These are phyloP conservation scores for Phlebiopsis flavidoalba DNA, from an alignment of 768 basidiomycete genomes.

Conservation along the genomic window DNA sequence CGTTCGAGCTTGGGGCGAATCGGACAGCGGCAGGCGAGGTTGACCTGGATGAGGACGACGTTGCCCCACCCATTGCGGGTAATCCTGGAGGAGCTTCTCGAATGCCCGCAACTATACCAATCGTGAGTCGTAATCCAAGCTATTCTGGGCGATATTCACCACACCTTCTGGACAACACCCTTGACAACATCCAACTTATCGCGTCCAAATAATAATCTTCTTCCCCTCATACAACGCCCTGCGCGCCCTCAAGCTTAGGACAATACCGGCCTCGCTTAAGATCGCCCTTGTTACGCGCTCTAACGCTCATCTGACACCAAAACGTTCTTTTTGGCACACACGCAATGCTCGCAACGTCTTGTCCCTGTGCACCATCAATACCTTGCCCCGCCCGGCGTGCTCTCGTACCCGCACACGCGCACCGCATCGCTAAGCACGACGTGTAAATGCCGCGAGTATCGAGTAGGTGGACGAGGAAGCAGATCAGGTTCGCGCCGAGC, in stretches of 20 bases:
- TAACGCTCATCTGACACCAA: slow-evolving; percentile 91
- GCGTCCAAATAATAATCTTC: slow-evolving; percentile 95
- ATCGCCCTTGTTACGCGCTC: slow-evolving; percentile 81
- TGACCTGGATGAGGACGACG: slow-evolving; percentile 87
- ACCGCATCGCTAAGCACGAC: slow-evolving; percentile 92
- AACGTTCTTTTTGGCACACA: slow-evolving; percentile 98
- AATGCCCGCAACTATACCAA: slow-evolving; percentile 79
- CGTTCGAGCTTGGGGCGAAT: slow-evolving; percentile 92
- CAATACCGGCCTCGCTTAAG: slow-evolving; percentile 63
- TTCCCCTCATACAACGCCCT: slow-evolving; percentile 86
- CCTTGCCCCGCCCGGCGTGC: slow-evolving; percentile 44
- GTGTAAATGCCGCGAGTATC: slow-evolving; percentile 92
- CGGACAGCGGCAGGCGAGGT: slow-evolving; percentile 87
- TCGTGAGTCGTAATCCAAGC: not conserved
- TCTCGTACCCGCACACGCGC: slow-evolving; percentile 94
- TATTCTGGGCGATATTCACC: not conserved
- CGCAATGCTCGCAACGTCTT: slow-evolving; percentile 71
- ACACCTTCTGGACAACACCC: slow-evolving; percentile 91
- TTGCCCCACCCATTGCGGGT: slow-evolving; percentile 95
- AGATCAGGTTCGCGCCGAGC: slow-evolving; percentile 94
- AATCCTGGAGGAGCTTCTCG: slow-evolving; percentile 87
- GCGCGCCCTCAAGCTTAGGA: slow-evolving; percentile 87
- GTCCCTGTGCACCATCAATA: slow-evolving; percentile 88
- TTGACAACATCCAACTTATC: slow-evolving; percentile 99
- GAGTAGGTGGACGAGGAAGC: slow-evolving; percentile 99